Evolutionary conservation across 176 grass and related monocot genomes (phyloP), one percentile per base, ranked within the genome.

Genomic region (Carex parvula): DNA sequence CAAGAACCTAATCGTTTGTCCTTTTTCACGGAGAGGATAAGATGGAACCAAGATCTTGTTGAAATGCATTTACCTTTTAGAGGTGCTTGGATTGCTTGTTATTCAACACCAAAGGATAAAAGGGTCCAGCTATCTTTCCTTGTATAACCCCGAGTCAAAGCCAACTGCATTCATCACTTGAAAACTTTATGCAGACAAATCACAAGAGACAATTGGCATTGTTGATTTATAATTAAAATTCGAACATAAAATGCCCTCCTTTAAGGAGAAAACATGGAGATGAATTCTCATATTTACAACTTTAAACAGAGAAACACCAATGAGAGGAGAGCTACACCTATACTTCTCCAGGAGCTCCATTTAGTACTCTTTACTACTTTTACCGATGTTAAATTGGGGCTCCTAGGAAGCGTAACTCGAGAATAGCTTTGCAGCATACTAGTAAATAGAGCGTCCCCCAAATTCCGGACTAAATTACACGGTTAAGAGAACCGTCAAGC

Each of bases 321-420:
- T 30, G 39, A 83, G 29, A 20, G 33, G 24, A 81, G 79, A 68
- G 41, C 81, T 83, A 83, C 81, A 83, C 20, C 21, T 83, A 83
- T 83, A 83, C 81, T 83, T 83, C 81, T 83, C 81, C 81, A 64
- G 64, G 61, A 83, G 81, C 62, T 83, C 22, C 60, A 64, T 20
- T 64, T 22, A 48, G 17, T 81, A 64, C 60, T 81, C 4, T 67
- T 82, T 52, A 17, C 46, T 54, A 62, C 59, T 81, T 64, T 62
- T 46, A 69, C 64, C 16, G 20, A 68, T 83, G 0, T 81, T 22
- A 39, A 22, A 63, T 54, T 68, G 61, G 62, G 55, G 81, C 81
- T 83, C 81, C 60, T 83, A 83, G 81, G 81, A 83, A 83, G 81
- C 58, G 81, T 26, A 83, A 83, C 81, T 83, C 39, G 44, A 68